Evolutionary conservation across 169 alveolate species (phyloP).

Genomic region (Plasmodium malariae): DNA sequence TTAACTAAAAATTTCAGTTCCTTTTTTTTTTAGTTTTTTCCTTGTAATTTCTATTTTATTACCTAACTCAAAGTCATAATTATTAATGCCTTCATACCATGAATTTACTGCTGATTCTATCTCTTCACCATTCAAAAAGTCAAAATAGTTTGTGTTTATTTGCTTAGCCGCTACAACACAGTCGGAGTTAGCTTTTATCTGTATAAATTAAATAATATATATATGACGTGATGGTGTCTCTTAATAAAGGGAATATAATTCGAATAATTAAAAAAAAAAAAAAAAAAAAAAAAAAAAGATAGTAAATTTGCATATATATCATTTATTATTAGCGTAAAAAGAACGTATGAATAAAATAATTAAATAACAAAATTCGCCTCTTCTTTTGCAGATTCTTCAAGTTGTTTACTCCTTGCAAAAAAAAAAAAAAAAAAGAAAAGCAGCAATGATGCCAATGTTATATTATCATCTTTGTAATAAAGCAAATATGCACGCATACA

Average conservation of each 20-base stretch:
- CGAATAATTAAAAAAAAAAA: neutral
- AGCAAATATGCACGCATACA: neutral
- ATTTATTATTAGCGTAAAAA: too few species aligned
- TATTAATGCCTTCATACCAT: conserved; percentile 75
- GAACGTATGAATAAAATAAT: neutral
- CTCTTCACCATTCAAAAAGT: conserved; percentile 5
- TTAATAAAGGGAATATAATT: too few species aligned
- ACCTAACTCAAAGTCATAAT: conserved; percentile 75
- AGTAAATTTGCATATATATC: too few species aligned
- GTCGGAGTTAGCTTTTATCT: conserved; percentile 26
- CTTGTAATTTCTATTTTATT: too few species aligned
- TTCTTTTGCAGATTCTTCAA: conserved; percentile 32
- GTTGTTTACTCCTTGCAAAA: conserved; percentile 33
- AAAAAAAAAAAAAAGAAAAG: conserved; percentile 20
- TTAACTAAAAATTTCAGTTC: neutral
- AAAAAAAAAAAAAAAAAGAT: neutral
- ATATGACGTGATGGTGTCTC: too few species aligned
- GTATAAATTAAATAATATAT: too few species aligned
- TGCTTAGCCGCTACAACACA: conserved; percentile 34
- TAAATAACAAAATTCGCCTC: conserved; percentile 55
- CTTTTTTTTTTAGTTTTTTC: conserved; percentile 6
- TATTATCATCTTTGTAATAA: neutral
- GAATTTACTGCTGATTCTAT: conserved; percentile 56
- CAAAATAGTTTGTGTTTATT: conserved; percentile 58
- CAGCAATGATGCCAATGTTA: neutral